Conservation (phyloP, 306 rosid species). For the Hippophae rhamnoides region DNA sequence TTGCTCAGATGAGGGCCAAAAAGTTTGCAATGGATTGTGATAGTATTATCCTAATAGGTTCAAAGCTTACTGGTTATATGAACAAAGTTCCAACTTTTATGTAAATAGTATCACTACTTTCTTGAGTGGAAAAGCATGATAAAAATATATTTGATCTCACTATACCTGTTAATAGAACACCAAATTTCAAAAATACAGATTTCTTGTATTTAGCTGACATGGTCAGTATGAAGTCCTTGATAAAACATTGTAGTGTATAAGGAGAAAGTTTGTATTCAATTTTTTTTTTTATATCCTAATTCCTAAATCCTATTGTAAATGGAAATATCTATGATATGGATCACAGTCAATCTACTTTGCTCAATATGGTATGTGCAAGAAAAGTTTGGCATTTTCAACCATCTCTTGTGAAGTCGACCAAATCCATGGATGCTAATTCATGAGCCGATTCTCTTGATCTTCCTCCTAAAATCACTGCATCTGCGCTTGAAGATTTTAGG, state of each 20-base stretch:
- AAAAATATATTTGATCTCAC: no score
- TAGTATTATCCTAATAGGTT: no score
- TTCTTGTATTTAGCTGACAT: no score
- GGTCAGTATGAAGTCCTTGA: background rate
- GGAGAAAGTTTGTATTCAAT: no score
- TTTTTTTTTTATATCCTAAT: background rate
- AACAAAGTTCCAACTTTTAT: no score
- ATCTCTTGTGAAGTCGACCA: slow-evolving; percentile 53
- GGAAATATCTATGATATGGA: background rate
- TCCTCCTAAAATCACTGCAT: slow-evolving; percentile 41
- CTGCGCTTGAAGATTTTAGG: slow-evolving; percentile 36
- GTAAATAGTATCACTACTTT: no score
- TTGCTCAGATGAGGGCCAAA: no score
- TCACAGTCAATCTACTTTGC: slow-evolving; percentile 22
- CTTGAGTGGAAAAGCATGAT: no score
- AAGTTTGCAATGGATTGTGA: no score
- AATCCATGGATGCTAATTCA: slow-evolving; percentile 62
- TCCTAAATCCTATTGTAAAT: background rate
- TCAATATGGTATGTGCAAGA: slow-evolving; percentile 42
- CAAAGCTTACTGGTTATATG: no score
- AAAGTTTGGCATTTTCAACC: slow-evolving; percentile 64
- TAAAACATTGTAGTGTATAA: background rate
- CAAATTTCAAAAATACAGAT: no score
- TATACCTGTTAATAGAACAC: no score
- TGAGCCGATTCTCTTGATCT: slow-evolving; percentile 47